These are phyloP conservation scores for Sugiyamaella chiloensis DNA, from an alignment of 805 yeast genomes.

Conservation along the genomic window DNA sequence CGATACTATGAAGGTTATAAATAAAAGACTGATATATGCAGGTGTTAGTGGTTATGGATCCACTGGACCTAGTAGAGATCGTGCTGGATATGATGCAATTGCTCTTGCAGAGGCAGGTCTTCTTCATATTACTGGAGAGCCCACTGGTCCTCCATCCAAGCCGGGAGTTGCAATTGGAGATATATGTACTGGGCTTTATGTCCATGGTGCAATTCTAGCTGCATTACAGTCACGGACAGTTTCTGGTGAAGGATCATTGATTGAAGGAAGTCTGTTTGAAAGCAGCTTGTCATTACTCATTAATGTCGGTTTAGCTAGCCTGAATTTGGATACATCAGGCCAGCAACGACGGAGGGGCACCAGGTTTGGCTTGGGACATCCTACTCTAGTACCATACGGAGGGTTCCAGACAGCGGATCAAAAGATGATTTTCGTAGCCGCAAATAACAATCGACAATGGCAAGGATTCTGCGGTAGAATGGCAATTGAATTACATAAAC, in stretches of 20 bases:
- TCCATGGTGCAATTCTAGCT: constrained; percentile 36
- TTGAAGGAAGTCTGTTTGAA: constrained; percentile 37
- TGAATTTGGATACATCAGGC: constrained; percentile 12
- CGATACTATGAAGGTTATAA: constrained; percentile 24
- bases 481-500: constrained; percentile 34
- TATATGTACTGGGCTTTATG: constrained; percentile 39
- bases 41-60: constrained; percentile 41
- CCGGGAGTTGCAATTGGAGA: constrained; percentile 43
- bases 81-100: constrained; percentile 44
- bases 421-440: constrained; percentile 38
- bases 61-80: constrained; percentile 35
- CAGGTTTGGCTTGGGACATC: constrained; percentile 27
- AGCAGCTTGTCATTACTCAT: constrained; percentile 39
- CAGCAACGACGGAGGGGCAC: constrained; percentile 7
- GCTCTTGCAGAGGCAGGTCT: constrained; percentile 42
- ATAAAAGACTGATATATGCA: constrained; percentile 36
- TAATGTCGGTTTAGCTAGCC: constrained; percentile 40
- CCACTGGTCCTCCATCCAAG: constrained; percentile 38
- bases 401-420: constrained; percentile 36
- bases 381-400: constrained; percentile 39
- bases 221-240: constrained; percentile 33
- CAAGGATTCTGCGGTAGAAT: constrained; percentile 31
- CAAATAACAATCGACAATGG: constrained; percentile 39
- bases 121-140: constrained; percentile 42
- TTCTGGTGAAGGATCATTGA: constrained; percentile 34